phyloP scores from a whole-genome alignment of 2,329 filamentous ascomycete genomes.

The Neonectria punicea region DNA sequence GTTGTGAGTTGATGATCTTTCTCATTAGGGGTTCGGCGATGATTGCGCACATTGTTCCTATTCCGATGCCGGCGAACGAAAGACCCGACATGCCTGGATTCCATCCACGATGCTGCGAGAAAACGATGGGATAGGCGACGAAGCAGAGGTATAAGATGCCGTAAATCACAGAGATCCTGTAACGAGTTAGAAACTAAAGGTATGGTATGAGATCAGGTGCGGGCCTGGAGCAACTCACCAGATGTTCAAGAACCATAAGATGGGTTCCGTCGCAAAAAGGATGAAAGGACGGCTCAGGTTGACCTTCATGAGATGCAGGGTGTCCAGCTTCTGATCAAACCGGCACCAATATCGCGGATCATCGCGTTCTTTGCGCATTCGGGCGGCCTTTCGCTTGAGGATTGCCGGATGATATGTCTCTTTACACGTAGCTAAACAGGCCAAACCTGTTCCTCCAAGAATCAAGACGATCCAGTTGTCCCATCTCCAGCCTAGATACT shows the following conservation, averaged over 20 bases:
- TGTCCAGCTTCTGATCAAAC: constrained; percentile 73
- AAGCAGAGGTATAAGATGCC: constrained; percentile 91
- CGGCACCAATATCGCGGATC: constrained; percentile 81
- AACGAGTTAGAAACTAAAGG: constrained; percentile 16
- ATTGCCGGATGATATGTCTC: constrained; percentile 84
- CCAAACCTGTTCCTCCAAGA: constrained; percentile 68
- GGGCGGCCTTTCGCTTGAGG: constrained; percentile 72
- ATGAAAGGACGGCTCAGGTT: constrained; percentile 83
- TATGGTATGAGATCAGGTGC: neutral
- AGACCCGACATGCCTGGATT: constrained; percentile 77
- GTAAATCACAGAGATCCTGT: constrained; percentile 83
- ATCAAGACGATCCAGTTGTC: constrained; percentile 85
- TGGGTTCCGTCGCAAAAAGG: constrained; percentile 83
- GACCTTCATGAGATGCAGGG: constrained; percentile 70
- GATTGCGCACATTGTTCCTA: constrained; percentile 71
- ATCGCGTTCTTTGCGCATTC: constrained; percentile 72
- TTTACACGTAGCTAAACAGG: constrained; percentile 66
- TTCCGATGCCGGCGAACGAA: constrained; percentile 77
- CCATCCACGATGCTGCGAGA: constrained; percentile 80
- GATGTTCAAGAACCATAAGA: constrained; percentile 75
- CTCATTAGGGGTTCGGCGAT: constrained; percentile 77
- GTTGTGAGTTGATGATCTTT: constrained; percentile 80
- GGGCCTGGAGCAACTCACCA: constrained; percentile 59
- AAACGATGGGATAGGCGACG: constrained; percentile 89
- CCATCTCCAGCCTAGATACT: constrained; percentile 89